Evolutionary conservation across 768 basidiomycete species (phyloP), one percentile per base, ranked within the genome.

Genomic region (Botryobasidium botryosum): DNA sequence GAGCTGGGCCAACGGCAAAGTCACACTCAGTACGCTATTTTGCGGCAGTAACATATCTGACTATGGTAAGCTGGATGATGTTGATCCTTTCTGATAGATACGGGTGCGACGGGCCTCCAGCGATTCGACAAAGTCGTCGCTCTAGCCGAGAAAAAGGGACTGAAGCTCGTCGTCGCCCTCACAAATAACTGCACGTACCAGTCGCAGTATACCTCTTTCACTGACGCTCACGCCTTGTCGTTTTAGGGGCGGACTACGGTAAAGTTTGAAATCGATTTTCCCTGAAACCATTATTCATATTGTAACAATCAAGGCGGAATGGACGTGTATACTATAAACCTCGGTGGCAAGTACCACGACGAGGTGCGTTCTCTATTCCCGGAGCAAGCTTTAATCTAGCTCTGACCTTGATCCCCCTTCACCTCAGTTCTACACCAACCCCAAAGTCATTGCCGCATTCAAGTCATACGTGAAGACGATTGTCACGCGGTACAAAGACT

Each of bases 401-500:
- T n/a, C n/a, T n/a, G n/a, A n/a, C n/a, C n/a, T n/a, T n/a, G n/a
- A n/a, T n/a, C n/a, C n/a, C n/a, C n/a, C n/a, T n/a, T n/a, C 15
- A 26, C 8, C 6, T 13, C 24, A 49, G 27, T 52, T 52, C 49
- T 52, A 46, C 46, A 50, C 49, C 44, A 38, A 42, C 24, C 40
- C 45, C 10, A 44, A 31, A 24, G 50, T 52, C 47, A 50, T 45
- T 25, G 35, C 33, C 20, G 51, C 49, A 17, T 52, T 38, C 41
- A 52, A 52, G 43, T 50, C 43, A 31, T 52, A 52, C 46, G 45
- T 52, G 10, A 35, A 45, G 18, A 46, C 51, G 6, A 35, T 50
- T 38, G 44, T 52, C 35, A 43, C 39, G 25, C 45, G 51, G 8
- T 43, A 50, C 42, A 47, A 28, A 8, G 7, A 12, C 26, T 47